Conservation (phyloP, 2,329 filamentous ascomycete genomes). For the Westerdykella ornata region DNA sequence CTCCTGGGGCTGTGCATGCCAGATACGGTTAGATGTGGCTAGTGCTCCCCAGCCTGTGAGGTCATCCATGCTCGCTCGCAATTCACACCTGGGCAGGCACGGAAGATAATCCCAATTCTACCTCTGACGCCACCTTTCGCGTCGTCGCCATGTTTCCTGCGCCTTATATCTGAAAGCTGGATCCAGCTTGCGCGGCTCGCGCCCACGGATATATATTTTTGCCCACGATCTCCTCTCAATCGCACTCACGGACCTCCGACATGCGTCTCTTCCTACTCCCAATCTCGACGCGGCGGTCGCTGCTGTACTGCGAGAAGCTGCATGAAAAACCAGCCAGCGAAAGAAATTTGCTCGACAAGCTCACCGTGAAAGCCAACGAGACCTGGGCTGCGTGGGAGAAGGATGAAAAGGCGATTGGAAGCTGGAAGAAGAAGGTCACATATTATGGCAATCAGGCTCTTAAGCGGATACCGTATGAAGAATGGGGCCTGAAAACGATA, state of each 20-base stretch:
- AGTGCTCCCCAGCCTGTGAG: too few relatives aligned
- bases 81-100: background rate
- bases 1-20: too few relatives aligned
- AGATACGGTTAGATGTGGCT: too few relatives aligned
- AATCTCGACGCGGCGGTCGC: constrained; percentile 80
- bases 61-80: too few relatives aligned
- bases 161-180: constrained; percentile 7
- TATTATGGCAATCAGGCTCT: constrained; percentile 80
- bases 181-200: too few relatives aligned
- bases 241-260: constrained; percentile 6
- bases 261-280: constrained; percentile 96
- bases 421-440: constrained; percentile 85
- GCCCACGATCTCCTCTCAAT: background rate
- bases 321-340: constrained; percentile 45
- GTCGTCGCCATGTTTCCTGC: constrained; percentile 15
- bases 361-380: constrained; percentile 62
- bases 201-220: background rate
- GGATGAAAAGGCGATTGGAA: constrained; percentile 53
- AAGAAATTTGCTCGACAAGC: constrained; percentile 59
- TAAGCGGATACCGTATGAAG: constrained; percentile 84
- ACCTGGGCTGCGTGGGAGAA: constrained; percentile 86
- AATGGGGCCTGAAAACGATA: constrained; percentile 96
- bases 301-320: constrained; percentile 84
- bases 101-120: too few relatives aligned
- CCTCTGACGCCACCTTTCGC: background rate